These are phyloP conservation scores for Cryptococcus floricola DNA, from an alignment of 1,284 basidiomycete species.

Conservation along the genomic window DNA sequence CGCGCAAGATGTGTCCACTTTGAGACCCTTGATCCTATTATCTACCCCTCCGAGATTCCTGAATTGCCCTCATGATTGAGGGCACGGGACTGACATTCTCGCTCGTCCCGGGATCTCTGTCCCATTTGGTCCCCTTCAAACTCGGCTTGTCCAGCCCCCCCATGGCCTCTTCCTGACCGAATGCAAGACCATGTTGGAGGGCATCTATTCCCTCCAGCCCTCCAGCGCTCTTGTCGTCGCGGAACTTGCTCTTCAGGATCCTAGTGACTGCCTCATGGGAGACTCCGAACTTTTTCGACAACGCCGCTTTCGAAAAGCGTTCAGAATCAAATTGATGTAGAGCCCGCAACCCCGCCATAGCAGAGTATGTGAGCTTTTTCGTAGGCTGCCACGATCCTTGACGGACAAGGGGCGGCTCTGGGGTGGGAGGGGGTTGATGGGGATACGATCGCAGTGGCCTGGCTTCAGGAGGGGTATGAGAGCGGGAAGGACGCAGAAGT, in stretches of 20 bases:
- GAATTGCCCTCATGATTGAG: conserved; percentile 26
- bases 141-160: conserved; percentile 56
- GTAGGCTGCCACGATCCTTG: conserved; percentile 65
- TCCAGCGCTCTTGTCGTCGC: conserved; percentile 47
- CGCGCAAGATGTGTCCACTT: not conserved
- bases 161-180: not conserved
- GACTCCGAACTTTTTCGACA: conserved; percentile 75
- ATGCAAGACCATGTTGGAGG: no score
- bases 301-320: conserved; percentile 64
- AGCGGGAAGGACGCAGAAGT: not conserved
- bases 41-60: not conserved
- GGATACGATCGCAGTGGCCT: not conserved
- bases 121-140: conserved; percentile 60
- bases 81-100: conserved; percentile 31
- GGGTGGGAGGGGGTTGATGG: not conserved
- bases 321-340: conserved; percentile 67
- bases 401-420: not conserved
- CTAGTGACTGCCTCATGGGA: conserved; percentile 80
- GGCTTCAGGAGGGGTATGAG: not conserved
- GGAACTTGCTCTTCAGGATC: conserved; percentile 71
- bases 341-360: conserved; percentile 78
- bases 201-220: conserved; percentile 1
- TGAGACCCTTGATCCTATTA: not conserved
- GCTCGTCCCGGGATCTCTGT: conserved; percentile 42
- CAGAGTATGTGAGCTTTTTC: conserved; percentile 79